Evolutionary conservation across 208 protist genomes (phyloP).

Genomic region (Herpetomonas samuelpessoai): DNA sequence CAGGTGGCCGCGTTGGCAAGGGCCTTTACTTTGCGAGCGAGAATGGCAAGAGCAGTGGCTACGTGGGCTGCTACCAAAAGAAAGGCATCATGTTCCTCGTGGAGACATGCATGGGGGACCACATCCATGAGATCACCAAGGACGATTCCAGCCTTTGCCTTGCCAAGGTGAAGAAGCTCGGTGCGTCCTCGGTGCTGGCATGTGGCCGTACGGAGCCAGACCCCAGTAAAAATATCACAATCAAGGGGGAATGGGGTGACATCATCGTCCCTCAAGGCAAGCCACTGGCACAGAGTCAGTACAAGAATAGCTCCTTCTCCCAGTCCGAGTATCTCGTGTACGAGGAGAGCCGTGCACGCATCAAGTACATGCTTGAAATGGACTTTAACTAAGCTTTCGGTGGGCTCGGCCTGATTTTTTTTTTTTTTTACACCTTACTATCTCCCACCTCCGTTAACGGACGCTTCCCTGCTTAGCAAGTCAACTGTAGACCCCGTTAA

Average conservation of each 20-base stretch:
- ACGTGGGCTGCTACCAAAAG: slow-evolving; percentile 9
- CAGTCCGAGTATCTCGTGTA: slow-evolving; percentile 30
- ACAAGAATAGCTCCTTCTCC: slow-evolving; percentile 12
- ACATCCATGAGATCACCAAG: slow-evolving; percentile 16
- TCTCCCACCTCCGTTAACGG: too few species aligned
- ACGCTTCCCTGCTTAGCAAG: too few species aligned
- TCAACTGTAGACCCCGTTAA: too few species aligned
- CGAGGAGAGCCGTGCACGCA: slow-evolving; percentile 21
- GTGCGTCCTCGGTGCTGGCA: slow-evolving; percentile 11
- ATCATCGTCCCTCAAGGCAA: slow-evolving; percentile 14
- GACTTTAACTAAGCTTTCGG: slow-evolving; percentile 15
- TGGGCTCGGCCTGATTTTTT: too few species aligned
- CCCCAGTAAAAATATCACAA: slow-evolving; percentile 8
- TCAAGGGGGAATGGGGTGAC: slow-evolving; percentile 12
- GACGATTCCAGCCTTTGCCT: slow-evolving; percentile 16
- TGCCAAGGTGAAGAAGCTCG: slow-evolving; percentile 16
- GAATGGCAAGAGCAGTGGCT: slow-evolving; percentile 24
- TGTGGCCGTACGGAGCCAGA: slow-evolving; percentile 13
- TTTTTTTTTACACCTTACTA: too few species aligned
- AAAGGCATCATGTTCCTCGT: slow-evolving; percentile 24
- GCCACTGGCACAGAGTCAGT: slow-evolving; percentile 12
- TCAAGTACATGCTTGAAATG: slow-evolving; percentile 27
- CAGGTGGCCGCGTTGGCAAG: slow-evolving; percentile 17
- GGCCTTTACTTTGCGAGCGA: slow-evolving; percentile 31
- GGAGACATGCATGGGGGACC: slow-evolving; percentile 26